Evolutionary conservation across 1,139 yeast species (phyloP), one percentile per base, ranked within the genome.

Genomic region (Nakaseomyces uthaithaninus): DNA sequence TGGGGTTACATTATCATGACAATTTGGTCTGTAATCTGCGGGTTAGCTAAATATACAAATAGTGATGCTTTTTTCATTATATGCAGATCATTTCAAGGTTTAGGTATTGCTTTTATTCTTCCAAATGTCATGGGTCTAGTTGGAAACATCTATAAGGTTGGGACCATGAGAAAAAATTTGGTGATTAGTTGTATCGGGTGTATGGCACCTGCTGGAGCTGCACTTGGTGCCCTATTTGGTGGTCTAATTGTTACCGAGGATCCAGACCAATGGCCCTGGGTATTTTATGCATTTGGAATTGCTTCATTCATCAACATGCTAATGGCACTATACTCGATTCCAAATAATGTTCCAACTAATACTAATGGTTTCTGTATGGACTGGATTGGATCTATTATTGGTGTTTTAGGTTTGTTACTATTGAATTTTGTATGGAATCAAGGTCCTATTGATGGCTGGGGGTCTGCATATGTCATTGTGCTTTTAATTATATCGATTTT

Each of bases 131-230:
- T 73, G 53, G 80, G 78, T 1, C 62, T 71, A 17, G 60, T 72
- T 37, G 79, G 79, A 3, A 64, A 64, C 24, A 53, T 70, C 10
- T 75, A 74, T 49, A 64, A 68, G 10, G 63, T 60, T 27, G 72
- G 73, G 3, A 61, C 68, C 2, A 51, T 49, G 37, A 57, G 77
- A 36, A 75, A 74, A 46, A 72, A 74, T 45, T 53, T 72, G 26
- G 74, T 67, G 0, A 73, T 75, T 50, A 71, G 76, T 15, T 47
- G 68, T 18, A 63, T 74, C 22, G 79, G 78, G 10, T 74, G 77
- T 5, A 67, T 69, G 50, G 78, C 77, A 0, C 80, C 80, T 3
- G 54, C 65, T 3, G 80, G 80, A 8, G 79, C 78, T 1, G 63
- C 70, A 3, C 37, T 70, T 18, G 75, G 77, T 1, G 68, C 68